Evolutionary conservation across 345 rosid species (phyloP).

Genomic region (Microcos paniculata): DNA sequence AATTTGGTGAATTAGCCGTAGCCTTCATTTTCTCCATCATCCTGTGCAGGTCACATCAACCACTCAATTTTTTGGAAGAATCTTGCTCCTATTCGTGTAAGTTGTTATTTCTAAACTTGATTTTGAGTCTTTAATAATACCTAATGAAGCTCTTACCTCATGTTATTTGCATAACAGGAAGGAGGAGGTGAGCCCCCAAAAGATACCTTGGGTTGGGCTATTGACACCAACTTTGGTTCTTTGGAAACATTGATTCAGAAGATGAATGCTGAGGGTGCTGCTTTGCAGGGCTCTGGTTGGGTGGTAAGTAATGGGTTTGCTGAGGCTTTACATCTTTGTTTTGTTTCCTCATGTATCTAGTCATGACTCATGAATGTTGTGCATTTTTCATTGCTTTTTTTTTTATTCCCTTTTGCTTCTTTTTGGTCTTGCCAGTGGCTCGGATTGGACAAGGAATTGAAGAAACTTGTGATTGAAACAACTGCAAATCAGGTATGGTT

Average conservation of each 20-base stretch:
- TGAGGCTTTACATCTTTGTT: neutral
- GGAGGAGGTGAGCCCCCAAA: conserved; percentile 97
- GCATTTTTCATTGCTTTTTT: neutral
- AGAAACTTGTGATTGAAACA: conserved; percentile 88
- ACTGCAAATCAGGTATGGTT: conserved; percentile 81
- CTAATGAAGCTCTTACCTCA: conserved; percentile 3
- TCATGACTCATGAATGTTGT: neutral
- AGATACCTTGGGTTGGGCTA: conserved; percentile 69
- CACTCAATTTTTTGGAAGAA: conserved; percentile 96
- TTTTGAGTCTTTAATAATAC: neutral
- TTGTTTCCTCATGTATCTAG: neutral
- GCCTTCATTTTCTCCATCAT: neutral
- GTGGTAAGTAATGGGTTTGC: conserved; percentile 56
- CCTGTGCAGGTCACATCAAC: conserved; percentile 74
- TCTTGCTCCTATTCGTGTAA: conserved; percentile 66
- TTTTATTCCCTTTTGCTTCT: neutral
- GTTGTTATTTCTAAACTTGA: conserved; percentile 20
- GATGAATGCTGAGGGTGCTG: conserved; percentile 93
- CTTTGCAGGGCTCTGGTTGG: conserved; percentile 99
- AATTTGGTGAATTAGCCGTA: neutral
- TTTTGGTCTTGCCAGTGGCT: conserved; percentile 62
- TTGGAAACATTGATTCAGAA: conserved; percentile 71
- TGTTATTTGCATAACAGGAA: conserved; percentile 43
- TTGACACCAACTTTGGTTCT: conserved; percentile 79
- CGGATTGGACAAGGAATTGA: conserved; percentile 73